Evolutionary conservation across 2,329 filamentous ascomycete species (phyloP).

Genomic region (Ascocoryne sarcoides): DNA sequence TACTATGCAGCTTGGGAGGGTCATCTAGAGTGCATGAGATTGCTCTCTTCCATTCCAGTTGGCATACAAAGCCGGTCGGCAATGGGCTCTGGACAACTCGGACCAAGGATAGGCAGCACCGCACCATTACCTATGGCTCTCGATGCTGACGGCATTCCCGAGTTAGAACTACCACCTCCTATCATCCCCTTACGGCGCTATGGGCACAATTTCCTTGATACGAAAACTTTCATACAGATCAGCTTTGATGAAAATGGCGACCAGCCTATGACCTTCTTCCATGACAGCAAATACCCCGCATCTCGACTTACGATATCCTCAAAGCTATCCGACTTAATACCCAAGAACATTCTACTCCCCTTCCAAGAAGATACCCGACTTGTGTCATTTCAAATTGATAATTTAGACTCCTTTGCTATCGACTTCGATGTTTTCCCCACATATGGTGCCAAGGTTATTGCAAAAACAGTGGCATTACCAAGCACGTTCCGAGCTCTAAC

Average conservation of each 20-base stretch:
- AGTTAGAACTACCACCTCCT: conserved; percentile 84
- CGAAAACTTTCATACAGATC: conserved; percentile 91
- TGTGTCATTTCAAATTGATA: conserved; percentile 94
- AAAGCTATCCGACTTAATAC: conserved; percentile 90
- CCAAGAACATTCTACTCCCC: conserved; percentile 88
- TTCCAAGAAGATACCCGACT: conserved; percentile 93
- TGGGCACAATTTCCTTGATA: conserved; percentile 96
- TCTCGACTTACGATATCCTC: conserved; percentile 93
- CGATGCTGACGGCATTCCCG: conserved; percentile 82
- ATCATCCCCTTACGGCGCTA: conserved; percentile 93
- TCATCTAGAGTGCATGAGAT: conserved; percentile 85
- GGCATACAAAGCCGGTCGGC: conserved; percentile 4
- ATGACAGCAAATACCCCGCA: conserved; percentile 92
- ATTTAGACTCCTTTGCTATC: conserved; percentile 81
- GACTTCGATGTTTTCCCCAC: conserved; percentile 98
- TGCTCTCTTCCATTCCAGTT: conserved; percentile 51
- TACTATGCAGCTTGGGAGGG: conserved; percentile 99
- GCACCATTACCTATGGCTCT: conserved; percentile 53
- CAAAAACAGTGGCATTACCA: conserved; percentile 85
- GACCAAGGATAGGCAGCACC: conserved; percentile 24
- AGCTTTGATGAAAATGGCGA: conserved; percentile 72
- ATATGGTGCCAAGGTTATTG: conserved; percentile 95
- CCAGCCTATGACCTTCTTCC: conserved; percentile 84
- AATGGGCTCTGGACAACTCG: conserved; percentile 27
- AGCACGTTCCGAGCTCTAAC: conserved; percentile 70